Percentiles rank a stretch among this genome's conserved stretches.
Evolutionary conservation across 2,329 filamentous ascomycete genomes (phyloP).

Genomic region (Aspergillus cejpii): DNA sequence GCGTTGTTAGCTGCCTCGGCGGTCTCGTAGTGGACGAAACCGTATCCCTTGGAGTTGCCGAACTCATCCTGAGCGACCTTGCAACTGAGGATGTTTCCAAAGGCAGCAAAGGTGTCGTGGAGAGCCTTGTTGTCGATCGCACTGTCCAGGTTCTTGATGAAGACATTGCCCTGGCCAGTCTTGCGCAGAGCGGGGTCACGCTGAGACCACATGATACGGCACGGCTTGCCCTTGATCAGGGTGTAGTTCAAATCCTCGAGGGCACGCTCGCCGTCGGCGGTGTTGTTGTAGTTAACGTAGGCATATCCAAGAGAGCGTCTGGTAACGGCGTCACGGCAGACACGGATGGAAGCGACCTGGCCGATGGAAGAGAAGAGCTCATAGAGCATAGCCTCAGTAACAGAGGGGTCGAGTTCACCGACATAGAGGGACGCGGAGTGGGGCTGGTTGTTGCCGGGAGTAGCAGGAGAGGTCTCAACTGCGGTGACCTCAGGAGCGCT

Average conservation of each 20-base stretch:
- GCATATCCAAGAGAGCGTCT: constrained; percentile 97
- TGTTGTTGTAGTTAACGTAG: constrained; percentile 99
- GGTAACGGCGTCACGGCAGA: constrained; percentile 97
- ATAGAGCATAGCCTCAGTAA: constrained; percentile 99
- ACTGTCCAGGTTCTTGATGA: constrained; percentile 99
- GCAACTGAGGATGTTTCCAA: constrained; percentile 98
- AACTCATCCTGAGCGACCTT: constrained; percentile 98
- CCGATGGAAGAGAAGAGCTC: constrained; percentile 99
- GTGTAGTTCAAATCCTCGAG: constrained; percentile 99
- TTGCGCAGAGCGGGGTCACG: constrained; percentile 98
- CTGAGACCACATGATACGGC: constrained; percentile 99
- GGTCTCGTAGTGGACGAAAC: constrained; percentile 99
- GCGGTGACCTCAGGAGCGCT: constrained; percentile 43
- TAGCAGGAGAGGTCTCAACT: constrained; percentile 49
- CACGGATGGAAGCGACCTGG: constrained; percentile 96
- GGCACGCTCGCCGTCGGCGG: constrained; percentile 90
- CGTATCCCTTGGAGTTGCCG: constrained; percentile 96
- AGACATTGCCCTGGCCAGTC: constrained; percentile 98
- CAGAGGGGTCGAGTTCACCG: constrained; percentile 92
- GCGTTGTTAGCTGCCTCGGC: constrained; percentile 93
- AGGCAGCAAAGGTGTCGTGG: constrained; percentile 97
- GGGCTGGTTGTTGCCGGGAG: constrained; percentile 67
- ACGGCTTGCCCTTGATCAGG: constrained; percentile 95
- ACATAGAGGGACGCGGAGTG: constrained; percentile 98
- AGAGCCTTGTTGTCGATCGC: constrained; percentile 99